Conservation (phyloP, 441 rosid genomes). For the Arabidopsis hybrid region DNA sequence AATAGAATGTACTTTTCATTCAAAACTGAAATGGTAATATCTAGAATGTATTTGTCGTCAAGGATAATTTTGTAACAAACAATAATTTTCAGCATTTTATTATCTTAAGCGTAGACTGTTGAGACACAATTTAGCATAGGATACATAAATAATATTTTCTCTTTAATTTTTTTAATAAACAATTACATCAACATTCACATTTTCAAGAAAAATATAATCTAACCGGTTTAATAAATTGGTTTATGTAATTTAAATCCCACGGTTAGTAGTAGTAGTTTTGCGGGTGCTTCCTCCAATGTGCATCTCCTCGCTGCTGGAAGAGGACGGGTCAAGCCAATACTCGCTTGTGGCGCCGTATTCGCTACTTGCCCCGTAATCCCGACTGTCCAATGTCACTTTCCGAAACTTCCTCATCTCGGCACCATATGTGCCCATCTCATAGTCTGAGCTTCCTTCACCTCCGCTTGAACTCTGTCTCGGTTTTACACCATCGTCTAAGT, state of each 20-base stretch:
- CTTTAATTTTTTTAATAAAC: background rate
- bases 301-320: conserved; percentile 60
- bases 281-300: conserved; percentile 13
- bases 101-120: too few species aligned
- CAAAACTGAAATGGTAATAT: too few species aligned
- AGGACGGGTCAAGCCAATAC: conserved; percentile 67
- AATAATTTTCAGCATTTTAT: too few species aligned
- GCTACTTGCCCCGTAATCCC: conserved; percentile 54
- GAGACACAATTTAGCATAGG: too few species aligned
- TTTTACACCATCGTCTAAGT: conserved; percentile 59
- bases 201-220: background rate
- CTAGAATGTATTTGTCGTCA: too few species aligned
- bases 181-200: conserved; percentile 23
- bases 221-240: background rate
- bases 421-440: conserved; percentile 47
- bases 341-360: conserved; percentile 69
- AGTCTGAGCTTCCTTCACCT: conserved; percentile 51
- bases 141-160: too few species aligned
- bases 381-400: conserved; percentile 51
- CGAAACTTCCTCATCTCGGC: conserved; percentile 58
- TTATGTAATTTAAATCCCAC: conserved; percentile 9
- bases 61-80: too few species aligned
- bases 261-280: conserved; percentile 20
- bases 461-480: conserved; percentile 40
- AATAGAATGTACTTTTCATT: too few species aligned